A percentile compares a stretch with the other conserved stretches of the same genome.
phyloP scores from a whole-genome alignment of 1,284 basidiomycete genomes.

The Boletus hoseneyae region DNA sequence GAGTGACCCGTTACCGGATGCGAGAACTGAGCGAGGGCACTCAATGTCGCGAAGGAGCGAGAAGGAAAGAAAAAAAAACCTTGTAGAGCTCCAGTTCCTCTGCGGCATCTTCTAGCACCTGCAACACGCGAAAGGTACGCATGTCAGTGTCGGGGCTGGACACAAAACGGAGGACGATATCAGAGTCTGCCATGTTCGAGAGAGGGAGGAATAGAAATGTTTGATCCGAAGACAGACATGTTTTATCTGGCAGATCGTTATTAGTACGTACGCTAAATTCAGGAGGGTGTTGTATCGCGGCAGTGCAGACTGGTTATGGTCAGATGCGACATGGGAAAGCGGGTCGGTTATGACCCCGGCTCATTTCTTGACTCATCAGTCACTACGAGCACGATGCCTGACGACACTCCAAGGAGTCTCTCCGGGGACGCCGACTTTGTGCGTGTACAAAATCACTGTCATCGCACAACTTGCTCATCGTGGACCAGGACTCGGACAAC shows the following conservation, averaged over 20 bases:
- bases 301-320: neutral
- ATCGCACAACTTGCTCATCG: neutral
- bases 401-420: constrained; percentile 29
- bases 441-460: neutral
- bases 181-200: constrained; percentile 27
- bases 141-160: constrained; percentile 38
- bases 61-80: constrained; percentile 25
- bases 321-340: too few species aligned
- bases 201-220: constrained; percentile 18
- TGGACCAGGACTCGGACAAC: constrained; percentile 56
- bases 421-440: constrained; percentile 28
- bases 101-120: constrained; percentile 31
- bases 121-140: constrained; percentile 44
- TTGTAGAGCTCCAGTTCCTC: constrained; percentile 46
- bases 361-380: neutral
- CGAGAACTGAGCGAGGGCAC: constrained; percentile 39
- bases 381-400: constrained; percentile 23
- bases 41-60: neutral
- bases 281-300: constrained; percentile 7
- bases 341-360: too few species aligned
- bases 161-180: constrained; percentile 43
- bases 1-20: constrained; percentile 47
- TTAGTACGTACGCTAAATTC: constrained; percentile 36
- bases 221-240: constrained; percentile 26
- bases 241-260: neutral